Evolutionary conservation across 225 moss, liverwort and hornwort species (phyloP).

Genomic region (Neckera pumila): DNA sequence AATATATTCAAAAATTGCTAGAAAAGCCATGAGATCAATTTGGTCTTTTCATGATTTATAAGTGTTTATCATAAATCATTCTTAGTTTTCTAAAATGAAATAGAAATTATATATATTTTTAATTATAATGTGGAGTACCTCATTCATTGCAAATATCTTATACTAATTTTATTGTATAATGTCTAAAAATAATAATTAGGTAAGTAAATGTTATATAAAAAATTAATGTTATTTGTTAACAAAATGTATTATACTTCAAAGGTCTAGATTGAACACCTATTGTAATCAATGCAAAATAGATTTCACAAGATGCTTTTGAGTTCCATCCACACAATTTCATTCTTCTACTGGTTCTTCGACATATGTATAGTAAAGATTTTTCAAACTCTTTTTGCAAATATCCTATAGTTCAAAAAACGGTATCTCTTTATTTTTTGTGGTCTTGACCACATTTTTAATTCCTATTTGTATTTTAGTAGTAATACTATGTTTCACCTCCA

Average conservation of each 20-base stretch:
- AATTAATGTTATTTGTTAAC: background rate
- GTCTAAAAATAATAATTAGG: background rate
- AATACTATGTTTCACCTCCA: background rate
- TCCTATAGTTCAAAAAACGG: background rate
- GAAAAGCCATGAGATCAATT: too few species aligned
- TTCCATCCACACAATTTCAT: background rate
- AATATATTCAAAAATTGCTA: background rate
- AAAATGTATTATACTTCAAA: background rate
- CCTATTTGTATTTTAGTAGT: too few species aligned
- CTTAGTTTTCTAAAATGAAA: background rate
- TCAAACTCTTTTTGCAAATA: background rate
- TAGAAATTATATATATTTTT: too few species aligned
- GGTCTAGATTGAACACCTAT: background rate
- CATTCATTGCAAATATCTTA: background rate
- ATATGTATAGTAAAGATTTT: background rate
- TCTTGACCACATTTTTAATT: too few species aligned
- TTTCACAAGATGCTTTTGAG: background rate
- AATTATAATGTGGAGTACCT: background rate
- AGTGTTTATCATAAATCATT: background rate
- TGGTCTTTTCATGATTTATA: background rate
- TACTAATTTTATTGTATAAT: background rate
- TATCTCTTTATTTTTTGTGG: too few species aligned
- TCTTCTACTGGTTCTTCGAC: background rate
- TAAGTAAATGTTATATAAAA: background rate
- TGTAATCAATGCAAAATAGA: background rate